Evolutionary conservation across 2,329 filamentous ascomycete genomes (phyloP).

Genomic region (Aaosphaeria arxii): DNA sequence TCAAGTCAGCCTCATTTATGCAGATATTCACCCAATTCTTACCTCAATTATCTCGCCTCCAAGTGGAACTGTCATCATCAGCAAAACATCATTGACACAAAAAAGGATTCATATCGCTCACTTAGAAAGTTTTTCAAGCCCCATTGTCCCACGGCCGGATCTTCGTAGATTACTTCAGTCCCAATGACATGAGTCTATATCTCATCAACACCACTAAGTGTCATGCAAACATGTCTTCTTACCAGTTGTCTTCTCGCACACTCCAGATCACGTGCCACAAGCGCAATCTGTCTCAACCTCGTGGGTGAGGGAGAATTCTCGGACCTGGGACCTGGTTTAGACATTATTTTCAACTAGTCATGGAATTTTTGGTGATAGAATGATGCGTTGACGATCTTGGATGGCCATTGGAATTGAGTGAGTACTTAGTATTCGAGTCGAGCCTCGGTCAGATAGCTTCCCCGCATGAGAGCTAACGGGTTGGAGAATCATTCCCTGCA

Average conservation of each 20-base stretch:
- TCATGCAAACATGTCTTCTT: not conserved
- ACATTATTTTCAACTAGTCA: too few species aligned
- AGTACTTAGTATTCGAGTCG: too few species aligned
- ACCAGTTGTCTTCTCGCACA: constrained; percentile 22
- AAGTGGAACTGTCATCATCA: constrained; percentile 32
- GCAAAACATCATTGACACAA: not conserved
- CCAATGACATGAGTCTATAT: constrained; percentile 35
- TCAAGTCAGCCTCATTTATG: not conserved
- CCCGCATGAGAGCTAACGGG: too few species aligned
- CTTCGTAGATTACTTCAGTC: constrained; percentile 40
- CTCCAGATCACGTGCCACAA: constrained; percentile 29
- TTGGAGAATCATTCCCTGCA: too few species aligned
- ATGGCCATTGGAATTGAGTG: too few species aligned
- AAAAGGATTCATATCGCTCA: constrained; percentile 6
- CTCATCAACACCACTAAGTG: constrained; percentile 2
- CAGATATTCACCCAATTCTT: not conserved
- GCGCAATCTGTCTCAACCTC: constrained; percentile 34
- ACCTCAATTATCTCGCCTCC: constrained; percentile 45
- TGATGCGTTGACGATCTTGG: too few species aligned
- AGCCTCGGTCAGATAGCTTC: too few species aligned
- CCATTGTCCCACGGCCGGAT: constrained; percentile 37
- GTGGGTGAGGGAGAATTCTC: constrained; percentile 13
- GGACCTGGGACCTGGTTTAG: too few species aligned
- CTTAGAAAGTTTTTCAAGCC: constrained; percentile 42
- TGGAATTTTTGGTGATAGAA: too few species aligned